phyloP scores from a whole-genome alignment of 208 protist species.

The Wallacemonas sp. region DNA sequence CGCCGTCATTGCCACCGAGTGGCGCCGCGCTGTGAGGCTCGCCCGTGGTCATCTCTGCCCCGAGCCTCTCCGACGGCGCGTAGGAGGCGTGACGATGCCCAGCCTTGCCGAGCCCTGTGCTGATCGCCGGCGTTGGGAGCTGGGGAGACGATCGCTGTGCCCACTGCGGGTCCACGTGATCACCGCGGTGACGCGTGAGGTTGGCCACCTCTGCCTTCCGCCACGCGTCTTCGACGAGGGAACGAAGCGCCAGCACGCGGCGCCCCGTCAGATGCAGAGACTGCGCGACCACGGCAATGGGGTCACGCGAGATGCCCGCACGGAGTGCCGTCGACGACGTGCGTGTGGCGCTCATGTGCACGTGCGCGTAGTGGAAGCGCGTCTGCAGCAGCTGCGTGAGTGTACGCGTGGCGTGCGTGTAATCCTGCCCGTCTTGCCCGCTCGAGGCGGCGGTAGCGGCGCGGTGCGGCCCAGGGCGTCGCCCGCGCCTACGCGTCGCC shows the following conservation, averaged over 20 bases:
- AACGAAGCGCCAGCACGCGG: conserved; percentile 32
- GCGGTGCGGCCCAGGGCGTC: too few relatives aligned
- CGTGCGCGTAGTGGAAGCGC: not conserved
- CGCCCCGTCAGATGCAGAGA: conserved; percentile 37
- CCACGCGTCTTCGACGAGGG: not conserved
- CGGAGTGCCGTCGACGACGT: not conserved
- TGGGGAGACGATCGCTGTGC: not conserved
- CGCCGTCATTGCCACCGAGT: not conserved
- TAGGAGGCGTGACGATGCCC: not conserved
- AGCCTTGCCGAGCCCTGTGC: conserved; percentile 1
- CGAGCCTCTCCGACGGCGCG: not conserved
- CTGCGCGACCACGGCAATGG: conserved; percentile 39
- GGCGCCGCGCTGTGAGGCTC: not conserved
- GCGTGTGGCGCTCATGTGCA: not conserved
- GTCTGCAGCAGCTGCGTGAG: not conserved
- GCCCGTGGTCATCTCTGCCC: not conserved
- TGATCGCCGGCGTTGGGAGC: not conserved
- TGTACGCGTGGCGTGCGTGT: not conserved
- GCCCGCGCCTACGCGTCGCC: too few relatives aligned
- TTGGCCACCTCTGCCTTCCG: too few relatives aligned
- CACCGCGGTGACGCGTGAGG: too few relatives aligned
- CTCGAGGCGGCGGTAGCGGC: too few relatives aligned
- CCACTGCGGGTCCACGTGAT: too few relatives aligned
- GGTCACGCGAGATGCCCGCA: conserved; percentile 26
- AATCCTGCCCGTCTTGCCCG: not conserved